Conservation (phyloP, 441 rosid genomes). For the Cnidoscolus chayamansa region DNA sequence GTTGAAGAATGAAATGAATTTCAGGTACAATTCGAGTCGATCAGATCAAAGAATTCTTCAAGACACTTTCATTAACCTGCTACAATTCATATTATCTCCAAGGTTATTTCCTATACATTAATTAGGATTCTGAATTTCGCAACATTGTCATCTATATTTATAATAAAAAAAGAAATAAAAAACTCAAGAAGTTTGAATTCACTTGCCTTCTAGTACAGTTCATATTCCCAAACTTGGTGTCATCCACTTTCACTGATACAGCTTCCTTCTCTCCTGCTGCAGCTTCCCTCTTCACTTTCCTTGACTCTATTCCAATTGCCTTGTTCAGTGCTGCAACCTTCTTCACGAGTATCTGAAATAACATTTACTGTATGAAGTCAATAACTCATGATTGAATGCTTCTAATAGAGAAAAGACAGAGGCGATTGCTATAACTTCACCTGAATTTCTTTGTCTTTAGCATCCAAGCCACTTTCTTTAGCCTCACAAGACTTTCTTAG, state of each 20-base stretch:
- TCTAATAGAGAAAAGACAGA: background rate
- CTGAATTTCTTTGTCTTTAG: conserved; percentile 79
- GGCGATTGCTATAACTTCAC: conserved; percentile 29
- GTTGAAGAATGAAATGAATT: conserved; percentile 35
- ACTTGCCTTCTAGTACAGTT: conserved; percentile 48
- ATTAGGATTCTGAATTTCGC: background rate
- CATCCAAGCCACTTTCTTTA: conserved; percentile 51
- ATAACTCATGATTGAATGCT: background rate
- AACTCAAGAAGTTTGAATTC: background rate
- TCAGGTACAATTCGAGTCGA: conserved; percentile 18
- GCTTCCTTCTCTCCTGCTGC: conserved; percentile 63
- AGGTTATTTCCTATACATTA: background rate
- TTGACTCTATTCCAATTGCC: conserved; percentile 71
- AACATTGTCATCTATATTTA: background rate
- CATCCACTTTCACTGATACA: conserved; percentile 36
- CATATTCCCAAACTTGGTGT: conserved; percentile 31
- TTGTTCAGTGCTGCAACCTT: conserved; percentile 72
- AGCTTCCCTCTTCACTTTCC: conserved; percentile 74
- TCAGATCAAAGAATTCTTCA: conserved; percentile 25
- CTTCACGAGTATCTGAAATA: conserved; percentile 60
- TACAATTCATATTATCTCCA: conserved; percentile 15
- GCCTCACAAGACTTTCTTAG: conserved; percentile 65
- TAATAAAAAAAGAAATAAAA: no score
- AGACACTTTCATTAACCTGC: conserved; percentile 31
- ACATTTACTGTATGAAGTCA: conserved; percentile 5